Evolutionary conservation across 1,284 basidiomycete genomes (phyloP), one percentile per base, ranked within the genome.

Genomic region (Cryptococcus sp.): DNA sequence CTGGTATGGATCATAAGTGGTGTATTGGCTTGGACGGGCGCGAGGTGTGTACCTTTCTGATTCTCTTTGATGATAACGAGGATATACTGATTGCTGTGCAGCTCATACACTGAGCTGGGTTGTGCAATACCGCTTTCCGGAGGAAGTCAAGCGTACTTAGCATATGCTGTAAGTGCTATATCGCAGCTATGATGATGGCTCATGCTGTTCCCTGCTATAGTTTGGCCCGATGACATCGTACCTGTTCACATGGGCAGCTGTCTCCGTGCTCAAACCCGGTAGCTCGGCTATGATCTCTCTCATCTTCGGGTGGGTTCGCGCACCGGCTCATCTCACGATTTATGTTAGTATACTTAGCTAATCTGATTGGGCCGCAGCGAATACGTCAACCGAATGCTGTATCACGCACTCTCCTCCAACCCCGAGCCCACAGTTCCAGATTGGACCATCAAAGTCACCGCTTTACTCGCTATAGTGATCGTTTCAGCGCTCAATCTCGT

Each of bases 391-490:
- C 74, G 83, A 5, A 78, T 84, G 48, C 54, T 83, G 20, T 81
- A 78, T 50, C 81, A 83, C 53, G 64, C 70, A 2, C 59, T 75
- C 20, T 69, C 71, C 0, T 63, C 64, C 19, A 54, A 66, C 58
- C 62, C 61, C 57, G 84, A 72, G 83, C 86, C 64, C 35, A 84
- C 86, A 7, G 87, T 90, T 55, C 92, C 94, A 38, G 85, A 88
- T 63, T 96, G 92, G 93, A 86, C 89, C n/a, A 91, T 91, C 80
- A 96, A 95, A 66, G 78, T 93, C 59, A 91, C 90, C 25, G 95
- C 91, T 8, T 79, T 85, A 41, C 77, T 83, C 46, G 90, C 91
- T 55, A 84, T 96, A 22, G 61, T 87, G 3, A 55, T 88, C 41
- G 87, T 96, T 31, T 87, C 88, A 0, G 65, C 85, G 6, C 80